A percentile compares a stretch with the other conserved stretches of the same genome.
These are phyloP conservation scores for Komagataella kurtzmanii DNA, from an alignment of 805 yeast species.

Conservation along the genomic window DNA sequence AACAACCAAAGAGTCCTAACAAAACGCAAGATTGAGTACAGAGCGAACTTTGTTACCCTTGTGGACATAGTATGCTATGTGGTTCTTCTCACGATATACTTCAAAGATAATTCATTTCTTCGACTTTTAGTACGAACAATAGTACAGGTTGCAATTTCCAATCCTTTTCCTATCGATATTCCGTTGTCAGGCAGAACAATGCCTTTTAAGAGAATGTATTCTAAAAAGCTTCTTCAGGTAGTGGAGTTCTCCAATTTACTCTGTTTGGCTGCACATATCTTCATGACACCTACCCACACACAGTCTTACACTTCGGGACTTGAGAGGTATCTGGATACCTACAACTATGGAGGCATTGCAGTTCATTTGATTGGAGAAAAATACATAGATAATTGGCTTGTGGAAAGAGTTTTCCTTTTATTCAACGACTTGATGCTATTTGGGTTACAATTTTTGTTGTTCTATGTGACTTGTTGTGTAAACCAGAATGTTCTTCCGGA, in stretches of 20 bases:
- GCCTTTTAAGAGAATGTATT: constrained; percentile 12
- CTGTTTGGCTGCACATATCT: constrained; percentile 21
- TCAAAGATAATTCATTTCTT: constrained; percentile 26
- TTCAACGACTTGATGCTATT: constrained; percentile 18
- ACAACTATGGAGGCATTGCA: constrained; percentile 22
- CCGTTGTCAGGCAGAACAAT: constrained; percentile 9
- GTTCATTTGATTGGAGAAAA: constrained; percentile 35
- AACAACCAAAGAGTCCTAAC: constrained; percentile 28
- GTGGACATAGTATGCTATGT: constrained; percentile 22
- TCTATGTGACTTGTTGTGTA: constrained; percentile 17
- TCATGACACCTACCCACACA: constrained; percentile 16
- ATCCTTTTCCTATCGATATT: constrained; percentile 26
- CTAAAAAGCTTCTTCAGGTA: constrained; percentile 16
- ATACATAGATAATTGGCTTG: constrained; percentile 13
- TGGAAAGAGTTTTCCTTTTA: constrained; percentile 11
- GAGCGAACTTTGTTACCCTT: constrained; percentile 19
- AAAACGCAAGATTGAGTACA: constrained; percentile 26
- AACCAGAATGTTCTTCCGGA: constrained; percentile 14
- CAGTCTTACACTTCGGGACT: constrained; percentile 5
- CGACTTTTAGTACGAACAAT: constrained; percentile 18
- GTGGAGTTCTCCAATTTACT: constrained; percentile 11
- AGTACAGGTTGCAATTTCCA: constrained; percentile 23
- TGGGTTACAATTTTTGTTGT: constrained; percentile 14
- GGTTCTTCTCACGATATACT: constrained; percentile 22
- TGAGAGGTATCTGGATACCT: constrained; percentile 4